Conservation (phyloP, 352 stramenopile genomes). For the Pythium rishiriense region DNA sequence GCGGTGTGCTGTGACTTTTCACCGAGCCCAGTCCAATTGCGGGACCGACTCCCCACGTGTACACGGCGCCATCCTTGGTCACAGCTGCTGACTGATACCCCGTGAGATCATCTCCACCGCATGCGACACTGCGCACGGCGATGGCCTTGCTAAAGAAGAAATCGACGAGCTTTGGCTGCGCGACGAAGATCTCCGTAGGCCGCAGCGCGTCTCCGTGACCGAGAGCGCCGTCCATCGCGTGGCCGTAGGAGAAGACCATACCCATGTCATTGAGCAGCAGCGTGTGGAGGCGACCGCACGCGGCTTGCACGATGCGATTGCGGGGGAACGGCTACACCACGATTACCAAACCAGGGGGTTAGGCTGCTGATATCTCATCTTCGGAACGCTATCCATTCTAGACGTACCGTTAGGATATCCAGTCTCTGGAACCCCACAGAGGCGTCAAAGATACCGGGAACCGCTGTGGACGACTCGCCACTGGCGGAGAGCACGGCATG, state of each 20-base stretch:
- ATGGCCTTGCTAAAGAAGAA: conserved; percentile 59
- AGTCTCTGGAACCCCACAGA: conserved; percentile 24
- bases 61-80: conserved; percentile 52
- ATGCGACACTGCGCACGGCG: conserved; percentile 40
- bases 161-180: conserved; percentile 39
- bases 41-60: conserved; percentile 74
- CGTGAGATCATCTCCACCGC: conserved; percentile 52
- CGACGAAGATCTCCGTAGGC: conserved; percentile 28
- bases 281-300: conserved; percentile 59
- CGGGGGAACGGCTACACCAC: conserved; percentile 46
- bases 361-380: too few relatives aligned
- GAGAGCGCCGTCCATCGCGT: conserved; percentile 52
- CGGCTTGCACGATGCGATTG: conserved; percentile 58
- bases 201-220: conserved; percentile 29
- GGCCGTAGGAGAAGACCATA: conserved; percentile 59
- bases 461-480: neutral
- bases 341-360: neutral
- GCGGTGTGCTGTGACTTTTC: conserved; percentile 38
- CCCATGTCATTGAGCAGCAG: conserved; percentile 68
- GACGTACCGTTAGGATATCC: conserved; percentile 41
- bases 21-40: conserved; percentile 47
- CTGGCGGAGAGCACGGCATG: conserved; percentile 3
- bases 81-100: conserved; percentile 75
- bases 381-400: too few relatives aligned
- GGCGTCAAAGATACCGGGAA: neutral